Conservation (phyloP, 2,329 filamentous ascomycete genomes). For the Penicillium thymicola region DNA sequence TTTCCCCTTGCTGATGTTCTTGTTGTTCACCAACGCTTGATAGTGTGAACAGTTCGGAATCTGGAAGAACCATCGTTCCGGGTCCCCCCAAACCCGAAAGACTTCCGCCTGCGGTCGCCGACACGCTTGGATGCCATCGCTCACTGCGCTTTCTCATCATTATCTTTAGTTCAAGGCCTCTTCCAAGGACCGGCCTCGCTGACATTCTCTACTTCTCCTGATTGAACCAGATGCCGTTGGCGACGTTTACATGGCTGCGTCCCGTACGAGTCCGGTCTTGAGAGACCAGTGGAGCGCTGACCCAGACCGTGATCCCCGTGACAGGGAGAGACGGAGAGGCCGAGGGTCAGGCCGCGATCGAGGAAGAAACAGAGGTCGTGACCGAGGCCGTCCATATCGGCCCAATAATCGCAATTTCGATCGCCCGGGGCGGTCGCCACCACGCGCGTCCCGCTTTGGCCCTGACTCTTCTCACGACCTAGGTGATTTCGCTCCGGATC, state of each 20-base stretch:
- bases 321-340: conserved; percentile 39
- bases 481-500: conserved; percentile 30
- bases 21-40: conserved; percentile 9
- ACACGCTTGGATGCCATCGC: conserved; percentile 24
- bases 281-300: conserved; percentile 51
- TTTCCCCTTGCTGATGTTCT: conserved; percentile 16
- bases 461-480: conserved; percentile 30
- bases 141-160: conserved; percentile 14
- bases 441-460: conserved; percentile 32
- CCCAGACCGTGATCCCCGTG: conserved; percentile 40
- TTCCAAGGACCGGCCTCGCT: conserved; percentile 9
- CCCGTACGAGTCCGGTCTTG: conserved; percentile 49
- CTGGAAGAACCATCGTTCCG: conserved; percentile 37
- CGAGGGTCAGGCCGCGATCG: conserved; percentile 40
- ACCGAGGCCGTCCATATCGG: conserved; percentile 36
- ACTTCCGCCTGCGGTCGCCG: conserved; percentile 28
- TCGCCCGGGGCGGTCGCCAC: conserved; percentile 41
- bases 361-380: conserved; percentile 42
- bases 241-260: conserved; percentile 48
- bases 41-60: conserved; percentile 4
- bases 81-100: conserved; percentile 27
- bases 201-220: conserved; percentile 3
- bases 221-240: conserved; percentile 42
- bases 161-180: conserved; percentile 10
- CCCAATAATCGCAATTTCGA: conserved; percentile 37